These are phyloP conservation scores for Tricholoma flavovirens DNA, from an alignment of 768 basidiomycete species.

Conservation along the genomic window DNA sequence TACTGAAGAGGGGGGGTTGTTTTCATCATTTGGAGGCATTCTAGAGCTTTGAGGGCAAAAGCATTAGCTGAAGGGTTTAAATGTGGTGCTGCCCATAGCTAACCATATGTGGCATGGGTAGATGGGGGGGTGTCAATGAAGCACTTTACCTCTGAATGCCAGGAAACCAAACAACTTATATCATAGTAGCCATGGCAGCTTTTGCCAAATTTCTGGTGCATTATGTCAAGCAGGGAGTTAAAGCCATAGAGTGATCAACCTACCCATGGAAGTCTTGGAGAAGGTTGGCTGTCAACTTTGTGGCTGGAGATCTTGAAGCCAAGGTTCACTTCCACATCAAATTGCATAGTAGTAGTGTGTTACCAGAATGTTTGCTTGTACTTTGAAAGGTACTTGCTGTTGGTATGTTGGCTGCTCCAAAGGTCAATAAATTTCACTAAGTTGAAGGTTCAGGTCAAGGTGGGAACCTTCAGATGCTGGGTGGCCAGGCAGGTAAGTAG, in stretches of 20 bases:
- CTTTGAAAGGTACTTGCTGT: neutral
- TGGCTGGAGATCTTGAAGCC: neutral
- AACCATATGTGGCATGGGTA: too few species aligned
- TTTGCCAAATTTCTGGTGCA: neutral
- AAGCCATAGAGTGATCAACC: neutral
- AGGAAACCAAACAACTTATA: neutral
- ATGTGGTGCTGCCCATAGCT: too few species aligned
- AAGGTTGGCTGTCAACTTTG: neutral
- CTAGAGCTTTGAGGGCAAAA: too few species aligned
- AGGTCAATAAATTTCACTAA: too few species aligned
- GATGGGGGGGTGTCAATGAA: too few species aligned
- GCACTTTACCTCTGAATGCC: too few species aligned
- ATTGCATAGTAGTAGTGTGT: neutral
- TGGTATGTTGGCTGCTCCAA: too few species aligned
- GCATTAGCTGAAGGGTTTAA: neutral
- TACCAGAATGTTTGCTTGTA: neutral
- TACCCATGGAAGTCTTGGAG: too few species aligned
- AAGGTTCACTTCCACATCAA: neutral
- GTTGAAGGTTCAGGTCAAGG: too few species aligned
- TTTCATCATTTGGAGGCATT: neutral
- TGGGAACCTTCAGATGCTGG: too few species aligned
- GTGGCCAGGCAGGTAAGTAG: neutral
- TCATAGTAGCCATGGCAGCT: neutral
- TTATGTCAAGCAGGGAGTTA: neutral
- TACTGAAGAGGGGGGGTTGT: neutral